Evolutionary conservation across 768 basidiomycete species (phyloP).

Genomic region (Lentinula raphanica): DNA sequence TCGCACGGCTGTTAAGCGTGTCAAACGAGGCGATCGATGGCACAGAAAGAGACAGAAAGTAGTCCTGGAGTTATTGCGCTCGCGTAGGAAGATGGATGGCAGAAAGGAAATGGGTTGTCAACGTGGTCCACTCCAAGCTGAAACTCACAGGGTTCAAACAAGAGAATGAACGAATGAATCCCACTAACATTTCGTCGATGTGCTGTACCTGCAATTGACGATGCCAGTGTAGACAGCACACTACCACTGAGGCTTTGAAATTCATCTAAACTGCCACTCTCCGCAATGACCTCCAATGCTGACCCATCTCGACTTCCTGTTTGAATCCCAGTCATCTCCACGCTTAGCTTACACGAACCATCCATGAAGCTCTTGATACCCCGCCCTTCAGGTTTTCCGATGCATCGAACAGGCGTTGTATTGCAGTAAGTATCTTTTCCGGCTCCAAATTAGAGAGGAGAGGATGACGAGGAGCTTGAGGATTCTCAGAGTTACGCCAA

Average conservation of each 20-base stretch:
- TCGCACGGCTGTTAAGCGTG: too few relatives aligned
- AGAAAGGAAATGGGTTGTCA: constrained; percentile 74
- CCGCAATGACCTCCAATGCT: constrained; percentile 26
- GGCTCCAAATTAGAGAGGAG: constrained; percentile 69
- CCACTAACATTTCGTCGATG: constrained; percentile 78
- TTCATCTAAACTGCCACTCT: constrained; percentile 23
- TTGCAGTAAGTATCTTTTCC: constrained; percentile 66
- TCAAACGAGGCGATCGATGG: too few relatives aligned
- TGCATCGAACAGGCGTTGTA: constrained; percentile 83
- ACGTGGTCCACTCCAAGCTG: constrained; percentile 55
- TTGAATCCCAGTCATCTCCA: constrained; percentile 92
- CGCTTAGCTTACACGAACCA: constrained; percentile 80
- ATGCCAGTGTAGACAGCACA: constrained; percentile 21
- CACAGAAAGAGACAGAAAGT: too few relatives aligned
- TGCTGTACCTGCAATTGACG: constrained; percentile 36
- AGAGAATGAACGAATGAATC: constrained; percentile 54
- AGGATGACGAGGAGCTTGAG: constrained; percentile 41
- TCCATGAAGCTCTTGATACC: constrained; percentile 68
- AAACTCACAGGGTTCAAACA: background rate
- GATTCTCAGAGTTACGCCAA: constrained; percentile 45
- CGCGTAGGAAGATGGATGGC: constrained; percentile 63
- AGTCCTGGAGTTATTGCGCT: too few relatives aligned
- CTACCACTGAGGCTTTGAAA: constrained; percentile 34
- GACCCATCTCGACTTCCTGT: constrained; percentile 30
- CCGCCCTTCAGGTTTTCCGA: constrained; percentile 78